Base-by-base conservation (phyloP, 208 protist genomes). In the Leishmania turanica region DNA sequence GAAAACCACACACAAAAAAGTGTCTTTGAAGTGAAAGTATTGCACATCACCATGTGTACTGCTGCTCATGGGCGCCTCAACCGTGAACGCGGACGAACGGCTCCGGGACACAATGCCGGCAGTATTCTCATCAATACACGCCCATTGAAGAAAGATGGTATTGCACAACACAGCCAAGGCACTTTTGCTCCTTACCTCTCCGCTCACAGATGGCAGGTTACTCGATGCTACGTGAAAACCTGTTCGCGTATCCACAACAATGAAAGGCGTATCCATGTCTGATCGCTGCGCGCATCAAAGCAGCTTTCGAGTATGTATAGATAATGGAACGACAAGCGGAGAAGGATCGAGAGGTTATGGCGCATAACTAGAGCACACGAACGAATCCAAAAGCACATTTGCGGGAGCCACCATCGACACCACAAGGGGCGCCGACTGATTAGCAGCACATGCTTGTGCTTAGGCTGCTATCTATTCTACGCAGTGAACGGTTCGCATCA, bases 191-290 rank as follows among this genome's bases (percentile, higher is more conserved):
- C 37, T 77, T 37, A 40, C 27, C 3, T 69, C 31, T 19, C 17
- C 42, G 31, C 45, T n/a, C 4, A 73, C 0, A 0, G 2, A 11
- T 42, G 72, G 60, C 56, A 81, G 56, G 58, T 71, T 34, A 0
- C 49, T 54, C 0, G 78, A 81, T 2, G 70, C 78, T n/a, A 81
- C 11, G 56, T 77, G 70, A 56, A 81, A 81, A 21, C 78, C 78
- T 3, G 69, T 81, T 21, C 45, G 58, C 37, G 78, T 71, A 9
- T 81, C 78, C n/a, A 81, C 47, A 31, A 64, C 27, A 37, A 81
- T 70, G 42, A 81, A 81, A 2, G 78, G 54, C 24, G 66, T 37
- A 49, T 77, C 21, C 78, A 81, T 81, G 17, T 49, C 5, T 2
- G n/a, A 47, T 27, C 17, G 2, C 15, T 0, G 15, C 17, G 15